phyloP scores from a whole-genome alignment of 2,329 filamentous ascomycete genomes.

The Hypoxylon sp. region DNA sequence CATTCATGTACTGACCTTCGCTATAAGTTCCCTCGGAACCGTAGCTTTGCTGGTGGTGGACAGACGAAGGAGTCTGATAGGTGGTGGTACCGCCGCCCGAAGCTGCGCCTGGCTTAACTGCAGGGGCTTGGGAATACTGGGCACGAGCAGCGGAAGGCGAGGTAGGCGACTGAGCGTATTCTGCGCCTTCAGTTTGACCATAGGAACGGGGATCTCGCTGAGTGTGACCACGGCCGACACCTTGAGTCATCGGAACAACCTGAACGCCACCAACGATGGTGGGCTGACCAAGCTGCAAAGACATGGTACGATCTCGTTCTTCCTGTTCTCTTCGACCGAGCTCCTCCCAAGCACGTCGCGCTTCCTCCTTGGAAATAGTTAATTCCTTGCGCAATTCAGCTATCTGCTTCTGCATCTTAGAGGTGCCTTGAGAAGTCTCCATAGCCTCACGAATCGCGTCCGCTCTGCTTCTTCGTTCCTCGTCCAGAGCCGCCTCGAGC shows the following conservation, averaged over 20 bases:
- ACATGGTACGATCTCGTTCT: constrained; percentile 87
- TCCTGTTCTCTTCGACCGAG: constrained; percentile 93
- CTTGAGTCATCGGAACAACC: constrained; percentile 91
- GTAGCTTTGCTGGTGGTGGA: constrained; percentile 64
- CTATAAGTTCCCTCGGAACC: constrained; percentile 74
- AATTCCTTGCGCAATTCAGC: constrained; percentile 93
- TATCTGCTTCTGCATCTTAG: constrained; percentile 81
- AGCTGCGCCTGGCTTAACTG: constrained; percentile 59
- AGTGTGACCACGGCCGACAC: constrained; percentile 69
- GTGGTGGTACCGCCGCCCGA: constrained; percentile 57
- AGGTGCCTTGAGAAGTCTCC: constrained; percentile 77
- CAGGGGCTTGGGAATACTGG: constrained; percentile 60
- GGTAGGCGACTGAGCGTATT: constrained; percentile 51
- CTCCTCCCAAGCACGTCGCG: constrained; percentile 96
- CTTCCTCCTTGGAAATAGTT: constrained; percentile 95
- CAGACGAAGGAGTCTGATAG: constrained; percentile 60
- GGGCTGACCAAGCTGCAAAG: constrained; percentile 88
- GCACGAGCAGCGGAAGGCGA: constrained; percentile 52
- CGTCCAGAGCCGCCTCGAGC: constrained; percentile 80
- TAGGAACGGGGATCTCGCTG: constrained; percentile 58
- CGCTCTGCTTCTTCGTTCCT: constrained; percentile 78
- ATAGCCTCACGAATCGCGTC: constrained; percentile 77
- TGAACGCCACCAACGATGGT: constrained; percentile 94
- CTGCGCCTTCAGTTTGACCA: constrained; percentile 53
- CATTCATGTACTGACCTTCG: constrained; percentile 80